Base-by-base conservation (phyloP, 2,329 filamentous ascomycete genomes). In the Phaeosphaeria sp. region DNA sequence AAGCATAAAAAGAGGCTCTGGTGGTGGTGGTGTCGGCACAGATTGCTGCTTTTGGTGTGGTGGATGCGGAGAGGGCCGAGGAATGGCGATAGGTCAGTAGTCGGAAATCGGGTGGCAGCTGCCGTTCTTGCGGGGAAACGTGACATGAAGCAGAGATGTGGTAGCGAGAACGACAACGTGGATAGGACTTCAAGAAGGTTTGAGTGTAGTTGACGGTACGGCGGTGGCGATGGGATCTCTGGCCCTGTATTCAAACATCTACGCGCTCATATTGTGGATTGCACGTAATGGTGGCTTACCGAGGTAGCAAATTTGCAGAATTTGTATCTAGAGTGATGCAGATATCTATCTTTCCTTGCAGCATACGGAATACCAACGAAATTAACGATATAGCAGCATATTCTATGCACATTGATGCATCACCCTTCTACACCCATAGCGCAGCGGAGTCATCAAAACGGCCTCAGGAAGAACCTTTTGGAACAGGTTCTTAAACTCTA, bases 21-120 rank as follows among this genome's bases (percentile, higher is more conserved):
- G 50, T 47, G 49, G 50, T 47, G 49, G 39, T 40, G 49, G 43
- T 39, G 22, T 53, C 55, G 55, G 54, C 30, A 45, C 30, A 40
- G 30, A 22, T 20, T 50, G 17, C 55, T 49, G 21, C 24, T 49
- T 53, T 49, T 17, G 46, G 55, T 21, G 49, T 53, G 42, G 50
- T 47, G 24, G 43, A 20, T 15, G 47, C 25, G n/a, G 43, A 46
- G n/a, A 49, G 18, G 22, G 45, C 44, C 44, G 45, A 17, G 33
- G 22, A 17, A 22, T n/a, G 27, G 20, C 27, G 51, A 51, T 51
- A 51, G 55, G 55, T 11, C 24, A 17, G 40, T 24, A 15, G 20
- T n/a, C 36, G 36, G 36, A 25, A 13, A 11, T 9, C 36, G 36
- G 36, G 36, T n/a, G 15, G 2, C 3, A 39, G 15, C 17, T 17